Percentiles rank a stretch among this genome's conserved stretches.
Conservation (phyloP, 441 rosid genomes). For the Erodium chrysanthum region DNA sequence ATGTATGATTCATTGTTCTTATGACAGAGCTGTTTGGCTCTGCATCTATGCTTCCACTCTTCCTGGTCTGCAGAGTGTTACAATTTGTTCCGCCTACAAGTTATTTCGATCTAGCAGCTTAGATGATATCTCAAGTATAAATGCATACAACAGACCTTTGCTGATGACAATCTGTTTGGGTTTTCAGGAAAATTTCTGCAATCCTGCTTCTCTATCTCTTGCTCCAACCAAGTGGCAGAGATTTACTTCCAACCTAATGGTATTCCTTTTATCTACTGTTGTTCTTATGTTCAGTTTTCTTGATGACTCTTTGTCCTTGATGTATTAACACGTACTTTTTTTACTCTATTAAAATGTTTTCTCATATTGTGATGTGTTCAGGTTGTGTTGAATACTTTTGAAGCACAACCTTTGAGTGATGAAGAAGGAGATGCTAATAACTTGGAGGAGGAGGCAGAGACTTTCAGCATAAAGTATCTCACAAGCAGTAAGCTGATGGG, state of each 20-base stretch:
- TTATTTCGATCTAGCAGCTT: not conserved
- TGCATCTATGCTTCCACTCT: slow-evolving; percentile 11
- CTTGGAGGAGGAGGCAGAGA: slow-evolving; percentile 89
- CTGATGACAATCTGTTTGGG: slow-evolving; percentile 15
- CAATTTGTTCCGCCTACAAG: not conserved
- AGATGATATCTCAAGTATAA: not conserved
- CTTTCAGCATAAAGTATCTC: slow-evolving; percentile 82
- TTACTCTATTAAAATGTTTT: not conserved
- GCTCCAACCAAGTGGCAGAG: slow-evolving; percentile 87
- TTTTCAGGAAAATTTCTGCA: slow-evolving; percentile 81
- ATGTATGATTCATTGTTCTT: slow-evolving; percentile 10
- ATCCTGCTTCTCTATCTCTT: slow-evolving; percentile 63
- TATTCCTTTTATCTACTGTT: slow-evolving; percentile 24
- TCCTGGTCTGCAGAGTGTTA: slow-evolving; percentile 2
- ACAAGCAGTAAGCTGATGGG: slow-evolving; percentile 98
- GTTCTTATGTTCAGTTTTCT: not conserved
- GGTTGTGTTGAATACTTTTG: slow-evolving; percentile 88
- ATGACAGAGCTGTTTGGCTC: slow-evolving; percentile 5
- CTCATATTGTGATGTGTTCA: slow-evolving; percentile 28
- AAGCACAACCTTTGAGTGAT: slow-evolving; percentile 91
- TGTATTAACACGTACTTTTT: not conserved
- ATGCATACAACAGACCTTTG: not conserved
- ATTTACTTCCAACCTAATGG: slow-evolving; percentile 71
- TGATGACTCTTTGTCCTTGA: not conserved
- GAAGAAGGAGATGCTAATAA: slow-evolving; percentile 90